Evolutionary conservation across 2,329 filamentous ascomycete species (phyloP).

Genomic region (Fusarium sp.): DNA sequence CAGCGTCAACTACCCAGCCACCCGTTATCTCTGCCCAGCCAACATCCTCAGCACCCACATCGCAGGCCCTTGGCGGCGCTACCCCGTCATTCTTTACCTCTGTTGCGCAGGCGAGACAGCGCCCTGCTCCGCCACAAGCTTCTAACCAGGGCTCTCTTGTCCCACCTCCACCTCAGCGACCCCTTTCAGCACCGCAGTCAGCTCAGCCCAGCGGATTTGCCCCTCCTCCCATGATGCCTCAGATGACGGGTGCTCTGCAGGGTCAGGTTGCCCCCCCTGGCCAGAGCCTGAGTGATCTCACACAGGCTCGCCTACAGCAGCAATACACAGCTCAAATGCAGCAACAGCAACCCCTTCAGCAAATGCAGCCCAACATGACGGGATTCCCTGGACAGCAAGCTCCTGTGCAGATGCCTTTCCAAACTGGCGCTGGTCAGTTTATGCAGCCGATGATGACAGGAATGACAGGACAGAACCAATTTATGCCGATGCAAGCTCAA

Average conservation of each 20-base stretch:
- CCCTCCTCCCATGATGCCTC: conserved; percentile 80
- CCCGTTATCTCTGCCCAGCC: conserved; percentile 39
- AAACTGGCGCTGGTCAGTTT: conserved; percentile 50
- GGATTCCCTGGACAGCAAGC: conserved; percentile 51
- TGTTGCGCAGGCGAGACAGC: conserved; percentile 59
- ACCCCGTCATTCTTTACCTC: conserved; percentile 68
- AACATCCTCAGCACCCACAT: conserved; percentile 50
- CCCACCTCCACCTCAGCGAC: conserved; percentile 80
- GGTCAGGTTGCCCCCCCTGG: conserved; percentile 75
- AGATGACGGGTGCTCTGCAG: conserved; percentile 79
- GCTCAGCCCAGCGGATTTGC: conserved; percentile 79
- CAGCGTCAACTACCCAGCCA: not conserved
- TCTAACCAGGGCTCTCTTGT: conserved; percentile 72
- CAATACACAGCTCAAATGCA: conserved; percentile 64
- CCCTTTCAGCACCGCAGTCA: conserved; percentile 88
- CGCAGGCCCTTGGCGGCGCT: conserved; percentile 64
- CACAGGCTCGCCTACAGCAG: conserved; percentile 73
- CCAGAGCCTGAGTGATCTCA: conserved; percentile 80
- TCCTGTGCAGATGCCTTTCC: conserved; percentile 54
- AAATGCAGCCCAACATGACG: conserved; percentile 55
- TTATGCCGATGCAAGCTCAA: conserved; percentile 67
- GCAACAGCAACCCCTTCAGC: conserved; percentile 52
- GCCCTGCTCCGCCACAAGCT: conserved; percentile 46
- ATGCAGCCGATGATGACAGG: conserved; percentile 65
- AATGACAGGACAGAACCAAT: conserved; percentile 55